Evolutionary conservation across 805 yeast genomes (phyloP).

Genomic region (Candida schatavii): DNA sequence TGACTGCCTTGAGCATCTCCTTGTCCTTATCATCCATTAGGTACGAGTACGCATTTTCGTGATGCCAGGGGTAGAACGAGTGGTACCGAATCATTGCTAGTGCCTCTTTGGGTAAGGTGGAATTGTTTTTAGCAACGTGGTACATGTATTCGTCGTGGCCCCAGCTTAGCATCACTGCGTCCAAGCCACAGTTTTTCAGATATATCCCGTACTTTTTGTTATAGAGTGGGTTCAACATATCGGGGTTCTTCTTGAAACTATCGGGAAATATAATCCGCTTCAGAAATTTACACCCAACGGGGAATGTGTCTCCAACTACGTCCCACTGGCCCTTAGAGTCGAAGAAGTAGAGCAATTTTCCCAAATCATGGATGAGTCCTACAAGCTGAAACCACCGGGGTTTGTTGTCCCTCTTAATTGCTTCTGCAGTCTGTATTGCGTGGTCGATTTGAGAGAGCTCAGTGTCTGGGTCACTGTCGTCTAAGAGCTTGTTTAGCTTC

Average conservation of each 20-base stretch:
- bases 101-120: constrained; percentile 62
- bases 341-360: constrained; percentile 64
- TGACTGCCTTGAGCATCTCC: constrained; percentile 59
- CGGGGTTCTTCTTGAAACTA: constrained; percentile 59
- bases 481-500: constrained; percentile 58
- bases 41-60: constrained; percentile 62
- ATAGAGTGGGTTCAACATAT: constrained; percentile 59
- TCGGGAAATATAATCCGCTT: constrained; percentile 59
- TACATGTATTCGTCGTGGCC: constrained; percentile 81
- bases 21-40: constrained; percentile 63
- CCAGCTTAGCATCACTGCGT: constrained; percentile 71
- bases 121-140: constrained; percentile 63
- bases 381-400: constrained; percentile 78
- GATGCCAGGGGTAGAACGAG: constrained; percentile 76
- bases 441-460: constrained; percentile 73
- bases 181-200: constrained; percentile 61
- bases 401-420: constrained; percentile 61
- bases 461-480: constrained; percentile 75
- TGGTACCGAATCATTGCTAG: constrained; percentile 75
- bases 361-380: constrained; percentile 70
- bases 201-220: constrained; percentile 66
- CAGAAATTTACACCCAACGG: constrained; percentile 68
- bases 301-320: constrained; percentile 77
- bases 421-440: constrained; percentile 74
- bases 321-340: constrained; percentile 80